Base-by-base conservation (phyloP, 257 asterid genomes). In the Nicotiana tomentosiformis region DNA sequence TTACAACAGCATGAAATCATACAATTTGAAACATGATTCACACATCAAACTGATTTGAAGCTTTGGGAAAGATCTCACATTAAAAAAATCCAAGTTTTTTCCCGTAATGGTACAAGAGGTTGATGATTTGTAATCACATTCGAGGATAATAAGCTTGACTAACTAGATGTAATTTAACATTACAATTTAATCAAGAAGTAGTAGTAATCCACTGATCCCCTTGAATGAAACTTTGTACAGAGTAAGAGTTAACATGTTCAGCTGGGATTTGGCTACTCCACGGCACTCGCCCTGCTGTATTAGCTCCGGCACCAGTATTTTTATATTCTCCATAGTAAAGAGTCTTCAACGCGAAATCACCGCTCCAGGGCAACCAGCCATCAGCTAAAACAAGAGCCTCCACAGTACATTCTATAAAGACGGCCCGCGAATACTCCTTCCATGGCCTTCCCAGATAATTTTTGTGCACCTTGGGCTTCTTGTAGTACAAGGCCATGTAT, bases 341-440 rank as follows among this genome's bases (percentile, higher is more conserved):
- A 14, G 86, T 83, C 16, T 81, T 80, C 83, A 86, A 62, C 14
- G 82, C 86, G 26, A 83, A 80, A 18, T 86, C 84, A 16, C 83
- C 86, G 23, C 64, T 68, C 86, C 86, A 86, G 12, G 84, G 83
- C 76, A 80, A 8, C 88, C 88, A 86, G 18, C 88, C 88, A 15
- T n/a, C 35, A 3, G 81, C 55, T 0, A 79, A 46, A 17, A 83
- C 37, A 43, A 83, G 83, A 79, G 74, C 84, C 78, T 80, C 88
- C 67, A 86, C 68, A 14, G 69, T 77, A 86, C 86, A 86, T 0
- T 49, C 26, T 32, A 86, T 49, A 56, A 83, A 86, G 64, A 86
- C 83, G 32, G 86, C 80, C 84, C 88, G 77, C 4, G 88, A 86
- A 65, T 69, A 86, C 81, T 83, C 86, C 84, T 83, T 86, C 88